phyloP scores from a whole-genome alignment of 495 filamentous ascomycete genomes.

The Evernia prunastri region DNA sequence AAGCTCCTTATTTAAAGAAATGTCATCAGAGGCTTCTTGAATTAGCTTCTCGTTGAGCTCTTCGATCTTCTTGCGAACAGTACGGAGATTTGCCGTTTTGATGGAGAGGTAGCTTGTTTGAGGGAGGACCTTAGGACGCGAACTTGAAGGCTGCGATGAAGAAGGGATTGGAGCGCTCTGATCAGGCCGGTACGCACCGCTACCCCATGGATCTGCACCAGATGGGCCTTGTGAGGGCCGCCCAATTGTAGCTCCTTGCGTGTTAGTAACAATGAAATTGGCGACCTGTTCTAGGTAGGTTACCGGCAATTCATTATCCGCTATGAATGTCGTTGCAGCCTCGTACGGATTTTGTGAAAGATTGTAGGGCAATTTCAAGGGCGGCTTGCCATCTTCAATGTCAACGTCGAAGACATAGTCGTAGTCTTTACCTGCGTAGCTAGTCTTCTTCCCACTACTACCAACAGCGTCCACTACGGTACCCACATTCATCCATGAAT shows the following conservation, averaged over 20 bases:
- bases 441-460: slow-evolving; percentile 66
- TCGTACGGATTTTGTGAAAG: slow-evolving; percentile 88
- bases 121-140: slow-evolving; percentile 61
- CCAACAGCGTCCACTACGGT: slow-evolving; percentile 88
- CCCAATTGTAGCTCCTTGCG: slow-evolving; percentile 76
- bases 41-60: slow-evolving; percentile 64
- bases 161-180: slow-evolving; percentile 38
- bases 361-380: slow-evolving; percentile 91
- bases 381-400: slow-evolving; percentile 90
- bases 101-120: slow-evolving; percentile 81
- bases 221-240: slow-evolving; percentile 38
- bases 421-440: slow-evolving; percentile 80
- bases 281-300: slow-evolving; percentile 89
- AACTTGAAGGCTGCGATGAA: slow-evolving; percentile 30
- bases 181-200: slow-evolving; percentile 71
- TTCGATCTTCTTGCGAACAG: slow-evolving; percentile 65
- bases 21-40: slow-evolving; percentile 60
- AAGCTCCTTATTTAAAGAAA: slow-evolving; percentile 66
- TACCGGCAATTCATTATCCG: slow-evolving; percentile 84
- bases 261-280: slow-evolving; percentile 87
- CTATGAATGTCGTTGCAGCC: slow-evolving; percentile 83
- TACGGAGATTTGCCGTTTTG: slow-evolving; percentile 51
- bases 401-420: slow-evolving; percentile 99
- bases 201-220: slow-evolving; percentile 67
- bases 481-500: slow-evolving; percentile 78